Evolutionary conservation across 768 basidiomycete species (phyloP), one percentile per base, ranked within the genome.

Genomic region (Guyanaporus albipodus): DNA sequence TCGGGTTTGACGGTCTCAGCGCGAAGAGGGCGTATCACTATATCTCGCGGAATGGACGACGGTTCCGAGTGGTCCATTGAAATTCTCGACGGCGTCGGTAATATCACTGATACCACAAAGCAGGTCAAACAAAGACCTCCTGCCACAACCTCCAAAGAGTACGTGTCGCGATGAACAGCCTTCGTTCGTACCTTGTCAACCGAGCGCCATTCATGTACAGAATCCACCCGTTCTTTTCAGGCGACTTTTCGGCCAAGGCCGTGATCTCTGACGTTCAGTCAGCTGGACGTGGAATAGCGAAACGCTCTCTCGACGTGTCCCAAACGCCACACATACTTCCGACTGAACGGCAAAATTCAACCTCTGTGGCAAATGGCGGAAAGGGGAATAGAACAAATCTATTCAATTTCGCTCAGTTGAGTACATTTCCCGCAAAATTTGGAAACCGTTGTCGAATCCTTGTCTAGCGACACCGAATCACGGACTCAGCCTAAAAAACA

Each of bases 41-140:
- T n/a, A n/a, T 35, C 35, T 38, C 29, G 36, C 42, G 31, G 14
- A 45, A 60, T 58, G 61, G 50, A 55, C 28, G 49, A 52, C 12
- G 53, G 50, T 11, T 46, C 62, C 19, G 64, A 68, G 32, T 64
- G 58, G 54, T 66, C 64, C 21, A 53, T 66, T 29, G 66, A 68
- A 47, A 64, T 66, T 28, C 27, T 60, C 32, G 64, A 67, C 8
- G 64, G 33, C 38, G 40, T 47, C 39, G 42, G 48, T 15, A 40
- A 28, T 12, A 48, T 45, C 17, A 24, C 22, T 42, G 47, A n/a
- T n/a, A n/a, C n/a, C n/a, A n/a, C 47, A 52, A 52, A 55, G 51
- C 14, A 17, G 4, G 44, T 52, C 60, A 59, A 64, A 60, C 54
- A 52, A 57, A 44, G 32, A 44, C 23, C 36, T 8, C 18, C 49